Evolutionary conservation across 352 stramenopile species (phyloP).

Genomic region (Phytophthora sansomeana): DNA sequence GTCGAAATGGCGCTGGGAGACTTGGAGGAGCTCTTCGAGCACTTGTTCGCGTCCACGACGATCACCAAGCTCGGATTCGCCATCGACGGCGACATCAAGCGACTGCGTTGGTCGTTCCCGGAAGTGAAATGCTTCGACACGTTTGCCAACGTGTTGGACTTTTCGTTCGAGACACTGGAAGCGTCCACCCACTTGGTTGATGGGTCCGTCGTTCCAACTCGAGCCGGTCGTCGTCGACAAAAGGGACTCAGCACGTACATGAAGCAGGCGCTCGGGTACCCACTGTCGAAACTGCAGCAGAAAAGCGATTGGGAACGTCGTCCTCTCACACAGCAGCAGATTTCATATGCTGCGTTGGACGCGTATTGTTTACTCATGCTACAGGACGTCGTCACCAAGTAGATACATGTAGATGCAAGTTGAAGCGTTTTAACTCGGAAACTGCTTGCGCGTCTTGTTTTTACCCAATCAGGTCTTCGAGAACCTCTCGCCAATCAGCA

Average conservation of each 20-base stretch:
- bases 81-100: constrained; percentile 71
- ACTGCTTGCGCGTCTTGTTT: constrained; percentile 6
- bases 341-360: constrained; percentile 79
- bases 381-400: constrained; percentile 38
- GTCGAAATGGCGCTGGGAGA: constrained; percentile 60
- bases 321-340: constrained; percentile 62
- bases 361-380: constrained; percentile 86
- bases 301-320: constrained; percentile 80
- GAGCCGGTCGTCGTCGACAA: constrained; percentile 39
- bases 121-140: constrained; percentile 69
- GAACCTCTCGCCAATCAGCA: constrained; percentile 10
- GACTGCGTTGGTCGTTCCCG: constrained; percentile 75
- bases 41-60: constrained; percentile 57
- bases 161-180: constrained; percentile 53
- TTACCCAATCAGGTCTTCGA: constrained; percentile 23
- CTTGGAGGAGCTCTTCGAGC: constrained; percentile 70
- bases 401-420: constrained; percentile 5
- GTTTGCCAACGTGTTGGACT: constrained; percentile 73
- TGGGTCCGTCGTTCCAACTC: constrained; percentile 25
- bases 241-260: constrained; percentile 66
- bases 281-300: constrained; percentile 77
- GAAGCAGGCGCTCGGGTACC: constrained; percentile 59
- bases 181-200: constrained; percentile 38
- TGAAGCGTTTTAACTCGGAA: background rate
- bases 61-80: constrained; percentile 75